A percentile compares a stretch with the other conserved stretches of the same genome.
Evolutionary conservation across 2,329 filamentous ascomycete species (phyloP).

Genomic region (Zymoseptoria brevis): DNA sequence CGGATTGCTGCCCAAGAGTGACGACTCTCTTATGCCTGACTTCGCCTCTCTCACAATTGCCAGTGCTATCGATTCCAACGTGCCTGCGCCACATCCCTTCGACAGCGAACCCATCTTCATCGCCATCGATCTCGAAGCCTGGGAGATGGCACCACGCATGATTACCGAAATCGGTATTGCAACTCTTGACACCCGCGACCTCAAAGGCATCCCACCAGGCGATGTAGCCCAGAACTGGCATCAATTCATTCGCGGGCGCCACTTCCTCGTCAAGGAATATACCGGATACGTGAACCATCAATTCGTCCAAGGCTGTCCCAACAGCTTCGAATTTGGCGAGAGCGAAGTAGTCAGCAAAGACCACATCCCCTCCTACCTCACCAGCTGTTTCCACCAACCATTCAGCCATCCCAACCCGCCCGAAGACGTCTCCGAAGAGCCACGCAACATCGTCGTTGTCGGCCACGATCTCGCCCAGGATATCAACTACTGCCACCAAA

Average conservation of each 20-base stretch:
- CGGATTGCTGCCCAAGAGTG: constrained; percentile 48
- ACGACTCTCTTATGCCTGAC: constrained; percentile 15
- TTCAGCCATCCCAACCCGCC: constrained; percentile 34
- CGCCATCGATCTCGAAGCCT: constrained; percentile 74
- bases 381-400: constrained; percentile 50
- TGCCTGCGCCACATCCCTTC: constrained; percentile 40
- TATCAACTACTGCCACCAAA: constrained; percentile 54
- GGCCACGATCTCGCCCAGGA: constrained; percentile 68
- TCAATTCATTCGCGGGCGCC: constrained; percentile 56
- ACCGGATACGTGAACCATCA: constrained; percentile 55
- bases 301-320: constrained; percentile 66
- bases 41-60: constrained; percentile 13
- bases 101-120: constrained; percentile 61
- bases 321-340: constrained; percentile 63
- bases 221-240: constrained; percentile 59
- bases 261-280: constrained; percentile 70
- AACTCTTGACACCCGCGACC: constrained; percentile 62
- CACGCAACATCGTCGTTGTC: constrained; percentile 64
- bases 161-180: constrained; percentile 85
- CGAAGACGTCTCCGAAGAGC: constrained; percentile 18
- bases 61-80: constrained; percentile 38
- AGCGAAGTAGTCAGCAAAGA: constrained; percentile 48
- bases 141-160: constrained; percentile 56
- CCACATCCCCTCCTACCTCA: constrained; percentile 41
- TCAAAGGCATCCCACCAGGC: constrained; percentile 53